Evolutionary conservation across 371 early-diverging fungal species (phyloP).

Genomic region (Syncephalastrum sp.): DNA sequence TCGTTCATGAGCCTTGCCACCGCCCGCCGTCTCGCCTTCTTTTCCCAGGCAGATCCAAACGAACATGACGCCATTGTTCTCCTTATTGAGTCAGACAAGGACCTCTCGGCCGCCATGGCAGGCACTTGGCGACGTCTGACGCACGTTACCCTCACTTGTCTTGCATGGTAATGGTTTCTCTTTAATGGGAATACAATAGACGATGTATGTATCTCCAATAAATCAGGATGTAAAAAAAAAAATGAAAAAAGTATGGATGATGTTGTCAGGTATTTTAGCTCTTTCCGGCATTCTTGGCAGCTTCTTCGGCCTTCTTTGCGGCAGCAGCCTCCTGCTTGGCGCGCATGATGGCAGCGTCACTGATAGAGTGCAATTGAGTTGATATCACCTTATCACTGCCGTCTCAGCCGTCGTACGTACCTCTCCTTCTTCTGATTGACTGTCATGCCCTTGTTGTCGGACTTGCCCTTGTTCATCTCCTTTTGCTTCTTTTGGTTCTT

Average conservation of each 20-base stretch:
- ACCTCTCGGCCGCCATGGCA: constrained; percentile 11
- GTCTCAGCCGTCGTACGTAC: constrained; percentile 23
- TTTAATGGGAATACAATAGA: background rate
- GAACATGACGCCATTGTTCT: constrained; percentile 6
- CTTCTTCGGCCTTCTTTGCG: constrained; percentile 37
- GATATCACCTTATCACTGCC: background rate
- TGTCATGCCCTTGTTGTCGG: constrained; percentile 33
- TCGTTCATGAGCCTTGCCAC: constrained; percentile 7
- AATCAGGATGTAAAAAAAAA: background rate
- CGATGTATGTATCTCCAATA: constrained; percentile 1
- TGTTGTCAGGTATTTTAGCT: constrained; percentile 5
- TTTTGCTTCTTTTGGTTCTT: constrained; percentile 54
- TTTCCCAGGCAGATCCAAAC: constrained; percentile 7
- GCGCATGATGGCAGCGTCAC: constrained; percentile 64
- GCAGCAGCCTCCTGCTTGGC: constrained; percentile 55
- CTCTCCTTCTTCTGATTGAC: constrained; percentile 53
- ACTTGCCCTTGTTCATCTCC: constrained; percentile 40
- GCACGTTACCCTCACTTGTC: constrained; percentile 15
- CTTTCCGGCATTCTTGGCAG: constrained; percentile 7
- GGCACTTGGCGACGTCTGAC: constrained; percentile 14
- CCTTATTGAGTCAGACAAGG: constrained; percentile 10
- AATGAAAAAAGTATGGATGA: background rate
- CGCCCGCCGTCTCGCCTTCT: constrained; percentile 8
- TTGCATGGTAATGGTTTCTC: constrained; percentile 9
- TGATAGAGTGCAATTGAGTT: constrained; percentile 13